Conservation (phyloP, 768 basidiomycete species). For the Holtermannia corniformis region DNA sequence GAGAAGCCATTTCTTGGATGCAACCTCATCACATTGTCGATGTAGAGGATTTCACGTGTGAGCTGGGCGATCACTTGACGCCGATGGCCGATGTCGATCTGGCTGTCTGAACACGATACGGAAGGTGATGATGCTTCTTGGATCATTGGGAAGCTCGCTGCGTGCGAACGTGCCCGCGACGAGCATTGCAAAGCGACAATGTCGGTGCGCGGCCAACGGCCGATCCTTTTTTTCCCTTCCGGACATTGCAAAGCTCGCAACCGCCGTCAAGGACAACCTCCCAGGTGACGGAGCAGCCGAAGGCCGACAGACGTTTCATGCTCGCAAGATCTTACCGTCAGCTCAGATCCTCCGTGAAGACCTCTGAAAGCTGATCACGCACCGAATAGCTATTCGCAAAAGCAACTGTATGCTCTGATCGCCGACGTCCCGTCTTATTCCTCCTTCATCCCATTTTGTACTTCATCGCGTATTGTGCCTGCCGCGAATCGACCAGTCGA, state of each 20-base stretch:
- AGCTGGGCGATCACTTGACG: too few species aligned
- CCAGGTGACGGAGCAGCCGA: slow-evolving; percentile 28
- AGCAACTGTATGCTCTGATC: slow-evolving; percentile 74
- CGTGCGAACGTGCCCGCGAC: too few species aligned
- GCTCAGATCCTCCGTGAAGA: slow-evolving; percentile 29
- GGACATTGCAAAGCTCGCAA: slow-evolving; percentile 28
- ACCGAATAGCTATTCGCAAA: slow-evolving; percentile 58
- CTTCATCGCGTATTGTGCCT: slow-evolving; percentile 55
- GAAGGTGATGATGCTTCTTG: too few species aligned
- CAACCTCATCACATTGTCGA: too few species aligned
- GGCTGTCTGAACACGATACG: too few species aligned
- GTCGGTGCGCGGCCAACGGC: neutral
- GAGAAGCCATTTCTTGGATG: too few species aligned
- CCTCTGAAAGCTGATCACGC: neutral
- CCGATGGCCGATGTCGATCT: too few species aligned
- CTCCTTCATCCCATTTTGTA: slow-evolving; percentile 82
- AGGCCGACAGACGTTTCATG: slow-evolving; percentile 60
- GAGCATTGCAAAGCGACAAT: too few species aligned
- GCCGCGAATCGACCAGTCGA: neutral
- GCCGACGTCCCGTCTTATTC: slow-evolving; percentile 79
- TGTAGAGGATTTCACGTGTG: too few species aligned
- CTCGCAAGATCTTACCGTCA: slow-evolving; percentile 79
- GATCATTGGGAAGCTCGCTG: too few species aligned
- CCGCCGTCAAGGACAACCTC: neutral
- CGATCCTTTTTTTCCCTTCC: slow-evolving; percentile 31